These are phyloP conservation scores for Xylariaceae sp. DNA, from an alignment of 2,329 filamentous ascomycete species.

Conservation along the genomic window DNA sequence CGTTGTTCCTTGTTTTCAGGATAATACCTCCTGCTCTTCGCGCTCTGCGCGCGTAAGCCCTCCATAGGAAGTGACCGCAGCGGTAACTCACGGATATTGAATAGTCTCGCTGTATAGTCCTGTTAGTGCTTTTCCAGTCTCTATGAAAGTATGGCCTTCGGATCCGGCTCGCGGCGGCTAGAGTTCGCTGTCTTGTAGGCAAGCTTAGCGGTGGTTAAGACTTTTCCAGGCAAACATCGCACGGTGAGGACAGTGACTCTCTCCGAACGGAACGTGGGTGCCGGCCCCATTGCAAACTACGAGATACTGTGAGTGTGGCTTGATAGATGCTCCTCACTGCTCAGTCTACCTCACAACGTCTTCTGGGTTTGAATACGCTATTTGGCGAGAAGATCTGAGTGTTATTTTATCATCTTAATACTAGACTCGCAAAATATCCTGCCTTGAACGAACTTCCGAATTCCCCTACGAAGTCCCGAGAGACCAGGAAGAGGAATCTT, in stretches of 20 bases:
- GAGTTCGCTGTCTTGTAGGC: not conserved
- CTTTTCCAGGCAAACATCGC: conserved; percentile 18
- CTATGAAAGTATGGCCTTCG: not conserved
- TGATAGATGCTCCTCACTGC: not conserved
- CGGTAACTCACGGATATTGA: conserved; percentile 9
- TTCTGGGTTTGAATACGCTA: not conserved
- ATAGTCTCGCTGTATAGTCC: not conserved
- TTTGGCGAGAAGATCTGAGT: not conserved
- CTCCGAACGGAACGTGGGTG: not conserved
- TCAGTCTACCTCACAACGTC: not conserved
- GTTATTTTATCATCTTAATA: not conserved
- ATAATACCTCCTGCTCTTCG: too few species aligned
- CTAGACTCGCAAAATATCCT: not conserved
- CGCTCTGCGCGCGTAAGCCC: too few species aligned
- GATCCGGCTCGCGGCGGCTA: conserved; percentile 3
- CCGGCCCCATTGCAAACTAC: not conserved
- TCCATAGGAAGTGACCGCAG: too few species aligned
- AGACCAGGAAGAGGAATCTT: not conserved
- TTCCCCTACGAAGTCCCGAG: not conserved
- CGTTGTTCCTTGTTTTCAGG: conserved; percentile 1
- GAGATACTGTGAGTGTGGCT: not conserved
- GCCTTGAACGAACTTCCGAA: not conserved
- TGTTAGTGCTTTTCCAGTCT: not conserved
- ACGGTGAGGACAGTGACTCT: conserved; percentile 11
- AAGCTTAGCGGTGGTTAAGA: conserved; percentile 11